Base-by-base conservation (phyloP, 495 filamentous ascomycete genomes). In the Articulospora tetracladia region DNA sequence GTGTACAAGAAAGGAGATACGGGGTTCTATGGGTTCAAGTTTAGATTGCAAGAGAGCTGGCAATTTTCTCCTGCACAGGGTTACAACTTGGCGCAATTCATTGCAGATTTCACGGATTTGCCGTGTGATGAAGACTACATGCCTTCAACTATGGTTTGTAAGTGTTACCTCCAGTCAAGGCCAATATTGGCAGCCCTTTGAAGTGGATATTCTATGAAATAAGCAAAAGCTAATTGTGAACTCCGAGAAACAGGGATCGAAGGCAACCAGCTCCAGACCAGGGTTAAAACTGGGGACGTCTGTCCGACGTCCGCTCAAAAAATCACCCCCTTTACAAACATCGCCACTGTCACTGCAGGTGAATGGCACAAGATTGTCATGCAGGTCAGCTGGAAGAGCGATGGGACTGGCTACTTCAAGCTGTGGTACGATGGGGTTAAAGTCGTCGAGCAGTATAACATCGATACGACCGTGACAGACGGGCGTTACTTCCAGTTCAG, bases 31-130 rank as follows among this genome's bases (percentile, higher is more conserved):
- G 80, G 81, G 11, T 84, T 84, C 63, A 69, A 71, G 2, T 84
- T 84, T 71, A 74, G 77, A 8, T 74, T 84, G 4, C 70, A 75
- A 53, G 61, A 77, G 2, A 32, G 70, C 65, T 84, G 81, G 81
- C 67, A 83, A 58, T 78, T 78, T 63, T 55, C 58, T 25, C 73
- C 75, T 22, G 70, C 73, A 0, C 79, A 83, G 65, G 69, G 62
- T 25, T 84, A 77, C 68, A 81, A 83, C 63, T 57, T 83, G 47
- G 79, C 76, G 0, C 81, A 84, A 60, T 84, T 82, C 68, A 84
- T 84, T 62, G 78, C 78, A 57, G 72, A 82, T 60, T 81, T 83
- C 64, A 65, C 64, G 1, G 72, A 77, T 57, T 70, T 73, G 3
- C 69, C 71, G 24, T 81, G 80, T 55, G 80, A 83, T 49, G 73